Base-by-base conservation (phyloP, 2,329 filamentous ascomycete species). In the Parastagonospora nodorum region DNA sequence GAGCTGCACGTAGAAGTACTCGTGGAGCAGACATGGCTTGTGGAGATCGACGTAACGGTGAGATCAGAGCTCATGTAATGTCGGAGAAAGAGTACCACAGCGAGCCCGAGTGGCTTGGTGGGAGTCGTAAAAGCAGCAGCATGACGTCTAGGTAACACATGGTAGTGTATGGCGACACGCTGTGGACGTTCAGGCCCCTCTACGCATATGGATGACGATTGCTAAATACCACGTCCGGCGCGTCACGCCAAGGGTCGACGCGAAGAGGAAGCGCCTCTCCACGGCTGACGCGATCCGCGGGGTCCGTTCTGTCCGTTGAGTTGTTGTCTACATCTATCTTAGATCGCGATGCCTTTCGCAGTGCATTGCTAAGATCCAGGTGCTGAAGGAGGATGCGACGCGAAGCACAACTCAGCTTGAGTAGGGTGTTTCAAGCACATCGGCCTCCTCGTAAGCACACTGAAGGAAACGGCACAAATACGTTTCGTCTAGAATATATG, bases 121-220 rank as follows among this genome's bases (percentile, higher is more conserved):
- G 41, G 19, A 39, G 45, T 15, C 40, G 27, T 41, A 40, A 42
- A 30, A 14, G 37, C 49, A 52, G 49, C 39, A 59, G 33, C 52
- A 63, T 64, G 61, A 63, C 61, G 61, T 62, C 50, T 50, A 48
- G 24, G 48, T 37, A 24, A 30, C 49, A 48, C 50, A 47, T 53
- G 30, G 45, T 45, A 39, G n/a, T 42, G 39, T 52, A 46, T 29
- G 45, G 45, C 48, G 48, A 50, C 42, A 45, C 50, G 43, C 47
- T 51, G 56, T 51, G 58, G 54, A 57, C 35, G 30, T 47, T 36
- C 28, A 42, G 49, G 52, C 35, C 33, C 35, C 51, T 57, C 48
- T 52, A 57, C 41, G 50, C 50, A 54, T 57, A 65, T 60, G 54
- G 42, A 65, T 65, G 62, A 65, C 62, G 62, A 60, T 46, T 51